These are phyloP conservation scores for Yarrowia sp. DNA, from an alignment of 805 yeast species.

Conservation along the genomic window DNA sequence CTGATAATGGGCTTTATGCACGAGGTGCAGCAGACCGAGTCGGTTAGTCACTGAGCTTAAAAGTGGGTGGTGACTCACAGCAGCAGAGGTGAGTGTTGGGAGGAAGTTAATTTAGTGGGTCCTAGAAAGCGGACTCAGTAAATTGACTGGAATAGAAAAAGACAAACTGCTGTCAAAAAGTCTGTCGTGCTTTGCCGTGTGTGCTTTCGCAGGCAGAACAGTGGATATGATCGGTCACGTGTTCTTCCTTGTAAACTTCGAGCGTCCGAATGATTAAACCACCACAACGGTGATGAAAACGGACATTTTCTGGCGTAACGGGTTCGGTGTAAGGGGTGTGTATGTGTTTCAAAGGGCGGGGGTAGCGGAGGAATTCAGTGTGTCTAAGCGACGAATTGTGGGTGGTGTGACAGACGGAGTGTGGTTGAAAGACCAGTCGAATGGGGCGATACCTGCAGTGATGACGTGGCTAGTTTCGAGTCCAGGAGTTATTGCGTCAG, in stretches of 20 bases:
- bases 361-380: neutral
- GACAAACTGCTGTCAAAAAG: too few species aligned
- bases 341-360: neutral
- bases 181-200: neutral
- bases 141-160: neutral
- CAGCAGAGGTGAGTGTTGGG: conserved; percentile 1
- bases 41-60: conserved; percentile 25
- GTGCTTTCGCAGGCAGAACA: conserved; percentile 20
- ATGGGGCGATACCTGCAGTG: neutral
- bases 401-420: neutral
- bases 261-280: conserved; percentile 23
- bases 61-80: neutral
- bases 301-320: conserved; percentile 7
- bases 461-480: neutral
- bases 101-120: conserved; percentile 10
- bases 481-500: conserved; percentile 13
- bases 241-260: conserved; percentile 21
- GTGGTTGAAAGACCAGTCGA: too few species aligned
- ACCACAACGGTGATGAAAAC: conserved; percentile 21
- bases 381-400: conserved; percentile 14
- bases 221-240: conserved; percentile 7
- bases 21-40: conserved; percentile 21
- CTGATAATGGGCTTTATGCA: conserved; percentile 18
- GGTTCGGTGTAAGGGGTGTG: neutral
- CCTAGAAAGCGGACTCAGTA: neutral